phyloP scores from a whole-genome alignment of 2,329 filamentous ascomycete genomes.

The Fusarium sp. region DNA sequence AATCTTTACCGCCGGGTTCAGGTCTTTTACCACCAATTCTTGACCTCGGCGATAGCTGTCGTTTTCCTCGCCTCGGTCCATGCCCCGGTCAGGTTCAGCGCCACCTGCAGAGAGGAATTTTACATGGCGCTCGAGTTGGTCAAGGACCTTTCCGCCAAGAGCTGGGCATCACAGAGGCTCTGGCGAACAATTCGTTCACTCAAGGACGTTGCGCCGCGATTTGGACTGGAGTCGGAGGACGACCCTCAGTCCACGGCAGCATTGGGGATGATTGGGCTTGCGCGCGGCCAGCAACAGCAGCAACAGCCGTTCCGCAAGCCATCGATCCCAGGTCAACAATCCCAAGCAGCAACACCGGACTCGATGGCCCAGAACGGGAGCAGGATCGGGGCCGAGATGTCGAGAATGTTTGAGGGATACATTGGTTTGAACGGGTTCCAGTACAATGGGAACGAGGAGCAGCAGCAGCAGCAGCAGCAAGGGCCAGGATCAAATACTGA shows the following conservation, averaged over 20 bases:
- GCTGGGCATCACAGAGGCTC: constrained; percentile 77
- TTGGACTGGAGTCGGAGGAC: constrained; percentile 67
- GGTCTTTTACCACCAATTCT: constrained; percentile 84
- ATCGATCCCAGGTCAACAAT: constrained; percentile 43
- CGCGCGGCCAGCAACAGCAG: constrained; percentile 53
- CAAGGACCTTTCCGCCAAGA: constrained; percentile 77
- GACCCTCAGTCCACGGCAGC: constrained; percentile 66
- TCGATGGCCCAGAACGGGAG: constrained; percentile 57
- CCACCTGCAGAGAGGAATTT: constrained; percentile 78
- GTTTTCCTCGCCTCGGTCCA: constrained; percentile 83
- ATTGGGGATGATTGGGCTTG: constrained; percentile 67
- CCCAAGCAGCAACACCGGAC: constrained; percentile 38
- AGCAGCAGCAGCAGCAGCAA: constrained; percentile 39
- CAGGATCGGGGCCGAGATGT: constrained; percentile 67
- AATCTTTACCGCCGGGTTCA: constrained; percentile 79
- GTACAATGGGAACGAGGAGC: constrained; percentile 44
- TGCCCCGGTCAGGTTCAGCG: constrained; percentile 77
- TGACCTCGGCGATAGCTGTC: constrained; percentile 79
- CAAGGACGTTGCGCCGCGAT: constrained; percentile 77
- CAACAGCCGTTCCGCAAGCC: constrained; percentile 49
- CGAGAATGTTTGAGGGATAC: constrained; percentile 57
- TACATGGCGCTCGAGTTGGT: constrained; percentile 82
- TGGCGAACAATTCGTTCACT: constrained; percentile 80
- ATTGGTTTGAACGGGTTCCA: constrained; percentile 52
- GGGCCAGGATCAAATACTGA: constrained; percentile 38